Evolutionary conservation across 768 basidiomycete species (phyloP), one percentile per base, ranked within the genome.

Genomic region (Hericium erinaceus): DNA sequence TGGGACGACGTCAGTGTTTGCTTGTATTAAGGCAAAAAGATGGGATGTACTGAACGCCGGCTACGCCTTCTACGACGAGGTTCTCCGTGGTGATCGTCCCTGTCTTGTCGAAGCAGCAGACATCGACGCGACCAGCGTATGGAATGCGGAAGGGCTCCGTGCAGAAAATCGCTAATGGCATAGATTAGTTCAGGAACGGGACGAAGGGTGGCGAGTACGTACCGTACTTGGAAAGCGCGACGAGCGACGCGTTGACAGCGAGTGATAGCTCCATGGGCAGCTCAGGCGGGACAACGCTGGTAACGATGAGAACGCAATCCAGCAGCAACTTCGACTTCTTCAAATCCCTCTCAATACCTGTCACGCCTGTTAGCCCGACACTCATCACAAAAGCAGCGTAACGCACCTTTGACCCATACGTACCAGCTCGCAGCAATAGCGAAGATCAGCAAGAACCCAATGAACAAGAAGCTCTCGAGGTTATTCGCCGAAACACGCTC

Each of bases 101-200:
- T 0, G 97, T 99, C 79, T 99, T 99, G 73, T 99, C 97, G 64
- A 99, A 98, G 72, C 97, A 98, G 72, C 97, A 99, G 15, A 98
- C 88, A 64, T 99, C 97, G 2, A 98, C 94, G 20, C 93, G 82
- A 5, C 97, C 97, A 5, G 97, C 97, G 60, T 77, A 90, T 0
- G 97, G 95, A 60, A 98, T 99, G 20, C 97, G 84, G 83, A 99
- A 98, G 1, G 97, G 97, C 66, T 99, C 97, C 16, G 97, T 99
- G 69, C 97, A 98, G 74, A 95, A 99, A 58, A 98, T 99, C 7
- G 95, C 95, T 97, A 61, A 15, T 58, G 55, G 15, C 22, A 9
- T 22, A 28, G 54, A n/a, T 58, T 37, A 22, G 22, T 8, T 2
- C 26, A 28, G 16, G 15, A 8, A 8, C 39, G n/a, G 5, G 18